These are phyloP conservation scores for Rubia yunnanensis DNA, from an alignment of 257 asterid species.

Conservation along the genomic window DNA sequence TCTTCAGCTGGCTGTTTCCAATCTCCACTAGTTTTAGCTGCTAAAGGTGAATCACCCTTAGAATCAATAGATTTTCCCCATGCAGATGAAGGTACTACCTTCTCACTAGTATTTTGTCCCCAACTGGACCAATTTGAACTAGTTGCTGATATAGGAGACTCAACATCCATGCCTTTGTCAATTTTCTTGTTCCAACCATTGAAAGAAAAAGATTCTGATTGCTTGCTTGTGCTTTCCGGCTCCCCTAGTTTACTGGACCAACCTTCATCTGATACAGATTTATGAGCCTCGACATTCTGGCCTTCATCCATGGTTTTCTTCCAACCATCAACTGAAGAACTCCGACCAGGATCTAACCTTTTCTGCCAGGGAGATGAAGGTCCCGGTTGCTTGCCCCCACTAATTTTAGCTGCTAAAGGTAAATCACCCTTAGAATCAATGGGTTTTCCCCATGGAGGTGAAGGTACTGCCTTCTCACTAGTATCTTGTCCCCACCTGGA, in stretches of 20 bases:
- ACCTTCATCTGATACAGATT: neutral
- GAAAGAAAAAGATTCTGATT: neutral
- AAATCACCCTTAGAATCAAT: neutral
- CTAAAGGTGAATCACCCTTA: slow-evolving; percentile 2
- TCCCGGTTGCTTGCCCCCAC: neutral
- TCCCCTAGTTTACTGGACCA: slow-evolving; percentile 7
- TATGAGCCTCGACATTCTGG: neutral
- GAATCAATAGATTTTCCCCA: slow-evolving; percentile 17
- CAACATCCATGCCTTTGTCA: slow-evolving; percentile 6
- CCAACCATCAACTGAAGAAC: slow-evolving; percentile 2
- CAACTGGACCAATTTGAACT: slow-evolving; percentile 8
- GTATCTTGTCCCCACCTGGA: slow-evolving; percentile 6
- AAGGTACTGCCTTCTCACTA: neutral
- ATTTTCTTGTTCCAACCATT: slow-evolving; percentile 11
- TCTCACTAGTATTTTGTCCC: neutral
- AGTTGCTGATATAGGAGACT: neutral
- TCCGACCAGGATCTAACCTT: slow-evolving; percentile 1
- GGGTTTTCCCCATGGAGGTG: slow-evolving; percentile 19
- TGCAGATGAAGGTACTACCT: neutral
- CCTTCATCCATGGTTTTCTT: neutral
- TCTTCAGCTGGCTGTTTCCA: slow-evolving; percentile 3
- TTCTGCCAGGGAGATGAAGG: slow-evolving; percentile 16
- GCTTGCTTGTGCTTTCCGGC: neutral
- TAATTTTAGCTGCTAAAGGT: neutral
- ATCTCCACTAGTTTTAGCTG: neutral